Evolutionary conservation across 2,329 filamentous ascomycete genomes (phyloP).

Genomic region (Neonectria faginata): DNA sequence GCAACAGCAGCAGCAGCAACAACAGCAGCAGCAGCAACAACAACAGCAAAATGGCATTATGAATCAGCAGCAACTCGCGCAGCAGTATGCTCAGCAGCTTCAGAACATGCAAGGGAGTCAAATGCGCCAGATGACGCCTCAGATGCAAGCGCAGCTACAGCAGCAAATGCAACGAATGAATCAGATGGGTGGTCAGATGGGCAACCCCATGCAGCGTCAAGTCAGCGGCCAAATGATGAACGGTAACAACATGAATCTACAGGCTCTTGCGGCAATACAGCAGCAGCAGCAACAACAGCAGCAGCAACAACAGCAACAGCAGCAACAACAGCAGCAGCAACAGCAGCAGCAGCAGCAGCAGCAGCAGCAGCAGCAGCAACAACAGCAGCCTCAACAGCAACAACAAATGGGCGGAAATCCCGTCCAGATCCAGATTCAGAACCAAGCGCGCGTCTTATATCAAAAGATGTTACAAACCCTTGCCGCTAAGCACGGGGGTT

Average conservation of each 20-base stretch:
- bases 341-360: conserved; percentile 49
- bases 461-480: conserved; percentile 51
- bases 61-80: conserved; percentile 56
- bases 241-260: conserved; percentile 54
- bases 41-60: conserved; percentile 55
- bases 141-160: conserved; percentile 52
- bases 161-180: conserved; percentile 53
- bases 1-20: conserved; percentile 42
- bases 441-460: conserved; percentile 54
- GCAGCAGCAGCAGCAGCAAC: conserved; percentile 45
- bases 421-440: conserved; percentile 51
- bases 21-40: conserved; percentile 54
- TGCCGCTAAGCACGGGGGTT: conserved; percentile 54
- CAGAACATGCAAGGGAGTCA: conserved; percentile 55
- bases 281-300: conserved; percentile 52
- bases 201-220: conserved; percentile 49
- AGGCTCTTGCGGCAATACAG: conserved; percentile 54
- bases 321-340: conserved; percentile 48
- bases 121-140: conserved; percentile 50
- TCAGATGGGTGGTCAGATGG: conserved; percentile 48
- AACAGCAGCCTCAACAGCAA: conserved; percentile 46
- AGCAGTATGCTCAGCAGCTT: conserved; percentile 59
- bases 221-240: conserved; percentile 56
- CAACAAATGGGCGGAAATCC: conserved; percentile 48
- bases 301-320: conserved; percentile 48